Evolutionary conservation across 352 stramenopile species (phyloP).

Genomic region (Halophytophthora batemanensis): DNA sequence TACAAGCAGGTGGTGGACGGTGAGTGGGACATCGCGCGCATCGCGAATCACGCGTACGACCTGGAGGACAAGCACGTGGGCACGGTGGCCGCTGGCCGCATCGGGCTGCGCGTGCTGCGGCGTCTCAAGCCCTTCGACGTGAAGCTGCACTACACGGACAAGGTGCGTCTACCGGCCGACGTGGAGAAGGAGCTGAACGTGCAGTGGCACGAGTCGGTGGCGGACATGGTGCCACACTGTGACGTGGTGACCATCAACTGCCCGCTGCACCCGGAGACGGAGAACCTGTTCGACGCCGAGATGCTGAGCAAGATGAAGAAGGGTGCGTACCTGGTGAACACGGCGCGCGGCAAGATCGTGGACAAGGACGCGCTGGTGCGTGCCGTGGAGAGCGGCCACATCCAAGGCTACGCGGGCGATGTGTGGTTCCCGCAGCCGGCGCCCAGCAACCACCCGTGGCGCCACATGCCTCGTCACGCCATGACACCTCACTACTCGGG

Average conservation of each 20-base stretch:
- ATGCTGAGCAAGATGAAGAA: conserved; percentile 64
- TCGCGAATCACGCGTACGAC: conserved; percentile 33
- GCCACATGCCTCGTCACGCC: conserved; percentile 33
- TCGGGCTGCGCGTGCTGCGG: conserved; percentile 32
- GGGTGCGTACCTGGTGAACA: conserved; percentile 78
- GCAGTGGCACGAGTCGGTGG: conserved; percentile 28
- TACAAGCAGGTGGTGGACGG: conserved; percentile 39
- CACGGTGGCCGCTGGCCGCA: conserved; percentile 35
- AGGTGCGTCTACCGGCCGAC: conserved; percentile 26
- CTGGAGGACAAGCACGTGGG: conserved; percentile 43
- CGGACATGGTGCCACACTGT: conserved; percentile 46
- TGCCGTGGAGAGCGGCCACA: conserved; percentile 29
- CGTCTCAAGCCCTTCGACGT: conserved; percentile 44
- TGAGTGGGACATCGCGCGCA: conserved; percentile 40
- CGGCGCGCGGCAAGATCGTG: conserved; percentile 76
- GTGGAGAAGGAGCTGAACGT: conserved; percentile 47
- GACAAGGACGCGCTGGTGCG: conserved; percentile 49
- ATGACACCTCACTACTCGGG: conserved; percentile 52
- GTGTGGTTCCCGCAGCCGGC: conserved; percentile 81
- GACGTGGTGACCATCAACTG: conserved; percentile 79
- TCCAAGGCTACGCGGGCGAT: conserved; percentile 52
- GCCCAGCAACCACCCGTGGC: conserved; percentile 49
- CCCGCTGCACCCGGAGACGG: conserved; percentile 62
- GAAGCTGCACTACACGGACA: conserved; percentile 49
- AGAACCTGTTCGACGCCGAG: conserved; percentile 61